Evolutionary conservation across 345 rosid species (phyloP), one percentile per base, ranked within the genome.

Genomic region (Hypericum perforatum): DNA sequence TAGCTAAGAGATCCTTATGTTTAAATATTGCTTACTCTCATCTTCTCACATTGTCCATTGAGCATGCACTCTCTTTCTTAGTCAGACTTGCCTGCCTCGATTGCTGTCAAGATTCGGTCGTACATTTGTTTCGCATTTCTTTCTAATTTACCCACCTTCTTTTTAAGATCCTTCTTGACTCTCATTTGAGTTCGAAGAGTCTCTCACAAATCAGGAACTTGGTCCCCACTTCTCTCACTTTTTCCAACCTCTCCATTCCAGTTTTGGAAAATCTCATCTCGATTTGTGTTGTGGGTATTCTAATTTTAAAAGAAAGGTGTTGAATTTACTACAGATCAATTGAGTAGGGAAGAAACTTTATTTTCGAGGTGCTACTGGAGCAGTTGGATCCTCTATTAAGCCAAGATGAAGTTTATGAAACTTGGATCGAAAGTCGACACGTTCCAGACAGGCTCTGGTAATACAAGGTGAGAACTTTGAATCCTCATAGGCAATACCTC

Each of bases 331-430:
- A 63, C 61, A 46, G 46, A 57, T 62, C 48, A 14, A 38, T 58
- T 47, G 59, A 69, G 69, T 56, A 11, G 61, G 14, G 57, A 15
- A 43, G 62, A 41, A 59, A 63, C 43, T 39, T 45, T 32, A 39
- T 57, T 39, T 59, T 65, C 49, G 52, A 43, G 63, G 54, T 22
- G 22, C 52, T 50, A 13, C 54, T 46, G 54, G 9, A 57, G 43
- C 49, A 56, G 38, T 59, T 44, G 51, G 49, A 61, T 60, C 62
- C 53, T 70, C 61, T 51, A 38, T 15, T 58, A 45, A 60, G 56
- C 39, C 57, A 78, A 74, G 61, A 89, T 89, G 97, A 89, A 85
- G 95, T 89, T 89, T 46, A 89, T 89, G 97, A 89, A 89, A 64
- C 81, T 89, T 52, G 95, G 97, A 60, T 89, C 97, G 0, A 89